phyloP scores from a whole-genome alignment of 805 yeast genomes.

The Candida maris region DNA sequence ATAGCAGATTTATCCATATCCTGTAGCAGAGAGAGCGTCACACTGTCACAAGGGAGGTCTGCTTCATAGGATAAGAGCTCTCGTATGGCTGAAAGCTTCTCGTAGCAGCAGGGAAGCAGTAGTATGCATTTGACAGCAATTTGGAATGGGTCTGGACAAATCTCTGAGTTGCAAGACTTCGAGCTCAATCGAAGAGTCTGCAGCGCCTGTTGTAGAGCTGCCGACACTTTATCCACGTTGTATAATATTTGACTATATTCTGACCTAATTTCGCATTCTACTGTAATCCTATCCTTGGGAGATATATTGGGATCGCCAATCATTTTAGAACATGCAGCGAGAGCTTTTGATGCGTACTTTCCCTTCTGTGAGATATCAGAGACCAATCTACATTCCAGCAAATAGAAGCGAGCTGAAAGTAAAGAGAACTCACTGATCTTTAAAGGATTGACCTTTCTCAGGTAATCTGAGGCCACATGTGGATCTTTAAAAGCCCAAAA shows the following conservation, averaged over 20 bases:
- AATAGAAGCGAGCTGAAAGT: constrained; percentile 8
- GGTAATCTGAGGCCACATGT: constrained; percentile 3
- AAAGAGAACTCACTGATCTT: constrained; percentile 11
- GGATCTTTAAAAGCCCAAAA: constrained; percentile 3
- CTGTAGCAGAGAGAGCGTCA: not conserved
- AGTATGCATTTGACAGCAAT: constrained; percentile 6
- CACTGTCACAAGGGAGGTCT: not conserved
- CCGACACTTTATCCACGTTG: constrained; percentile 1
- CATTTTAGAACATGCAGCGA: constrained; percentile 6
- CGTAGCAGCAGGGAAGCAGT: constrained; percentile 13
- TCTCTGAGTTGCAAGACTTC: not conserved
- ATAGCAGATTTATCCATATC: constrained; percentile 1
- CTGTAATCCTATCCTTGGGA: not conserved
- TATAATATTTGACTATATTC: constrained; percentile 3
- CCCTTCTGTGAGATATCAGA: constrained; percentile 10
- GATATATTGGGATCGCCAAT: not conserved
- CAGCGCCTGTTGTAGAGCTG: constrained; percentile 2
- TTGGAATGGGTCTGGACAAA: not conserved
- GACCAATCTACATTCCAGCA: constrained; percentile 8
- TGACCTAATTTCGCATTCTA: constrained; percentile 8
- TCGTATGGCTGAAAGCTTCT: constrained; percentile 9
- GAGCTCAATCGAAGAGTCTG: too few relatives aligned
- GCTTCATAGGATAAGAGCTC: not conserved
- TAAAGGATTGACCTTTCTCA: constrained; percentile 14
- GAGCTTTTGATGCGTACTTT: constrained; percentile 11